A percentile compares a stretch with the other conserved stretches of the same genome.
phyloP scores from a whole-genome alignment of 495 filamentous ascomycete species.

The Neurospora sp. region DNA sequence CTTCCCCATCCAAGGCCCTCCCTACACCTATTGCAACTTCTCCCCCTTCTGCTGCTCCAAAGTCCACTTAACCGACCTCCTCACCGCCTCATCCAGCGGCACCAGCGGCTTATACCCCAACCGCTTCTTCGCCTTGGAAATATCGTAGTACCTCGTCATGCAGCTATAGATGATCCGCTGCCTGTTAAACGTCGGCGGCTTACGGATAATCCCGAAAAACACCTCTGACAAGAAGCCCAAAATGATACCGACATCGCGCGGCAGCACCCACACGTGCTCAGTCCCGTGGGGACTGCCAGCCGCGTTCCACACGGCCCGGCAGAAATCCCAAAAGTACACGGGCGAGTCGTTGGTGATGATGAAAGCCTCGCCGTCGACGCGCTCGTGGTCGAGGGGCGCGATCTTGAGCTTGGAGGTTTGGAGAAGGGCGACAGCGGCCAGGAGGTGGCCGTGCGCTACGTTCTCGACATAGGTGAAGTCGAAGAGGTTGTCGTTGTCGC shows the following conservation, averaged over 20 bases:
- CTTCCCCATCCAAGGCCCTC: neutral
- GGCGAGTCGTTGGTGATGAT: constrained; percentile 89
- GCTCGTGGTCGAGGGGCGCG: constrained; percentile 59
- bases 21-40: neutral
- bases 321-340: constrained; percentile 94
- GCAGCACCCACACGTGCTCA: constrained; percentile 59
- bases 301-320: constrained; percentile 67
- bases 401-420: constrained; percentile 42
- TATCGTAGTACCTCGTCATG: constrained; percentile 80
- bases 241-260: constrained; percentile 48
- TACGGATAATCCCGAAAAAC: constrained; percentile 54
- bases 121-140: constrained; percentile 70
- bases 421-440: constrained; percentile 65
- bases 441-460: constrained; percentile 63
- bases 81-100: constrained; percentile 63
- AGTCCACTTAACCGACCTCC: constrained; percentile 56
- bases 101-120: constrained; percentile 69
- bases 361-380: constrained; percentile 89
- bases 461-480: constrained; percentile 78
- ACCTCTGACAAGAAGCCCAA: constrained; percentile 63
- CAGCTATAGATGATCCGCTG: constrained; percentile 64
- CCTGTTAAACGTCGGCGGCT: constrained; percentile 64
- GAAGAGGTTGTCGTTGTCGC: constrained; percentile 79
- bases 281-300: constrained; percentile 53
- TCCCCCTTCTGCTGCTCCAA: constrained; percentile 40